Evolutionary conservation across 768 basidiomycete species (phyloP).

Genomic region (Mycena floridula): DNA sequence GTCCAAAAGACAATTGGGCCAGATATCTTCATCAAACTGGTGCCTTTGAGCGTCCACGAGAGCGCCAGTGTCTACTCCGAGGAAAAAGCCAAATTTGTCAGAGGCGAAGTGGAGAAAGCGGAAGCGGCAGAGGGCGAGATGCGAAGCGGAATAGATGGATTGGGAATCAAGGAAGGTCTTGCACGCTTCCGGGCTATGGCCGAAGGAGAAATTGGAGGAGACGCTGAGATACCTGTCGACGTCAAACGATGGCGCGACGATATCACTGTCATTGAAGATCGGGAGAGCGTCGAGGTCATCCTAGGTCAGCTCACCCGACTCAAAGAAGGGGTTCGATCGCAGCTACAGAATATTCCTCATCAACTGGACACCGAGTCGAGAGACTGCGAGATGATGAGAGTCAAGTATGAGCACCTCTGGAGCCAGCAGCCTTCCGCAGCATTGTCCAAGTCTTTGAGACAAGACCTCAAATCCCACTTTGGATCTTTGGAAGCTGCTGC

Average conservation of each 20-base stretch:
- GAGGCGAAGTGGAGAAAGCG: slow-evolving; percentile 82
- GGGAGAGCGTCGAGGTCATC: slow-evolving; percentile 59
- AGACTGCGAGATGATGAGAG: slow-evolving; percentile 85
- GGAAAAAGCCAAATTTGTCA: slow-evolving; percentile 93
- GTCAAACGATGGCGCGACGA: slow-evolving; percentile 73
- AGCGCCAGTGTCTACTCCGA: slow-evolving; percentile 96
- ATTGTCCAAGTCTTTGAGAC: slow-evolving; percentile 62
- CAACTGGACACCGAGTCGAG: slow-evolving; percentile 79
- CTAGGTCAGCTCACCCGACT: slow-evolving; percentile 53
- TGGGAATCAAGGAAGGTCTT: slow-evolving; percentile 72
- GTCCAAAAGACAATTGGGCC: slow-evolving; percentile 93
- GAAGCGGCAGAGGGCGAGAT: slow-evolving; percentile 81
- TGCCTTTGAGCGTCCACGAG: slow-evolving; percentile 93
- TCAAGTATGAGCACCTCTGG: slow-evolving; percentile 84
- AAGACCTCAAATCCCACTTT: slow-evolving; percentile 74
- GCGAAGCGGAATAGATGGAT: slow-evolving; percentile 70
- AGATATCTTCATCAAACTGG: slow-evolving; percentile 81
- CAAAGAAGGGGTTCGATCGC: slow-evolving; percentile 49
- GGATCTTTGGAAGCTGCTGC: slow-evolving; percentile 71
- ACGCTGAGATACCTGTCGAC: slow-evolving; percentile 64
- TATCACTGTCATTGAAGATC: slow-evolving; percentile 60
- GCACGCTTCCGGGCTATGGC: slow-evolving; percentile 66
- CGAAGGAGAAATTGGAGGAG: slow-evolving; percentile 55
- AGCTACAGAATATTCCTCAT: slow-evolving; percentile 54
- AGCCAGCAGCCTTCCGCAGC: slow-evolving; percentile 79